Percentiles rank a stretch among this genome's conserved stretches.
Evolutionary conservation across 257 asterid genomes (phyloP).

Genomic region (Buddleja alternifolia): DNA sequence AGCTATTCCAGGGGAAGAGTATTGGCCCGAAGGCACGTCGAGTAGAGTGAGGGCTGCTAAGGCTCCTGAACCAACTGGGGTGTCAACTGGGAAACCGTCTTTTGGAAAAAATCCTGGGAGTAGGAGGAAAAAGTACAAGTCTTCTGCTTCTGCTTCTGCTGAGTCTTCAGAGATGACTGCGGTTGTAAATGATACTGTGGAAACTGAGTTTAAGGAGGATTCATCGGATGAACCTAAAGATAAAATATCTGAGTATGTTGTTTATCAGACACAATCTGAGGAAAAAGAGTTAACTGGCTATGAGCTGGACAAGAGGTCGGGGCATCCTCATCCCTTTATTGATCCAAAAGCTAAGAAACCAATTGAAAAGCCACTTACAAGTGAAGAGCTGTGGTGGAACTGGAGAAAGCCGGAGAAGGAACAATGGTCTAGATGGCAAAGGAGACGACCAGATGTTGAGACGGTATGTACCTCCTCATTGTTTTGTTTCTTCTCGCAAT

Average conservation of each 20-base stretch:
- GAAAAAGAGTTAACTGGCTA: conserved; percentile 65
- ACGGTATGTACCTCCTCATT: conserved; percentile 52
- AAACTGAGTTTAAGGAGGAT: conserved; percentile 49
- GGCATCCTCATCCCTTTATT: conserved; percentile 81
- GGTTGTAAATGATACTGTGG: conserved; percentile 42
- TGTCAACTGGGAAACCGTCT: conserved; percentile 74
- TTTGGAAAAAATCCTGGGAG: conserved; percentile 91
- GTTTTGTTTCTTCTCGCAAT: conserved; percentile 20
- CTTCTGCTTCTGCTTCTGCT: conserved; percentile 46
- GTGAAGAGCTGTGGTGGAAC: conserved; percentile 98
- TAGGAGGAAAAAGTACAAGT: conserved; percentile 71
- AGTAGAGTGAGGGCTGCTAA: conserved; percentile 80
- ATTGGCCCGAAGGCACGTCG: conserved; percentile 96
- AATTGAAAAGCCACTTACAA: conserved; percentile 63
- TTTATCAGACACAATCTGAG: conserved; percentile 62
- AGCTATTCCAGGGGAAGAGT: conserved; percentile 77
- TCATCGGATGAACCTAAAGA: conserved; percentile 57
- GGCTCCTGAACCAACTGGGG: conserved; percentile 87
- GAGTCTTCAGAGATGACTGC: conserved; percentile 44
- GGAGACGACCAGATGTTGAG: conserved; percentile 93
- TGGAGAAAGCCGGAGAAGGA: conserved; percentile 94
- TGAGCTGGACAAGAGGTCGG: conserved; percentile 74
- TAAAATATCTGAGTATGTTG: conserved; percentile 56
- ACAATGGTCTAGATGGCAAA: conserved; percentile 98
- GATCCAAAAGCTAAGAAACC: conserved; percentile 77